These are phyloP conservation scores for Boletus patriciae DNA, from an alignment of 768 basidiomycete species.

Conservation along the genomic window DNA sequence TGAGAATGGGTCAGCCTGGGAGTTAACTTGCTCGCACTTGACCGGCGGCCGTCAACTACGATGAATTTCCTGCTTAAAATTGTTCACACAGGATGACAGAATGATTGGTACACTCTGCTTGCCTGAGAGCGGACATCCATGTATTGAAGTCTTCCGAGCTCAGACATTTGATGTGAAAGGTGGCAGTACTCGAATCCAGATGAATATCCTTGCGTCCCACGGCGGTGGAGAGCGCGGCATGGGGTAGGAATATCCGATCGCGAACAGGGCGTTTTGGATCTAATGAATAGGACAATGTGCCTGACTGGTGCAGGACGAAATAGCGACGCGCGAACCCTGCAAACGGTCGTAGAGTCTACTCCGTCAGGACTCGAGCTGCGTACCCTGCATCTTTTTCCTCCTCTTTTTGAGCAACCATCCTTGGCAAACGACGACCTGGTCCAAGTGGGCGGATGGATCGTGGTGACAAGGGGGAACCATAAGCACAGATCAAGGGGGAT, in stretches of 20 bases:
- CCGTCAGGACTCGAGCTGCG: conserved; percentile 4
- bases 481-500: neutral
- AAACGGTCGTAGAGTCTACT: neutral
- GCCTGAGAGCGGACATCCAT: conserved; percentile 81
- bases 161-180: conserved; percentile 83
- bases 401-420: conserved; percentile 89
- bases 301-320: conserved; percentile 67
- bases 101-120: conserved; percentile 14
- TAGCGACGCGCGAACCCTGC: conserved; percentile 84
- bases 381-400: conserved; percentile 86
- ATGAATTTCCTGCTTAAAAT: conserved; percentile 55
- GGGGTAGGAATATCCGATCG: conserved; percentile 63
- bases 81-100: conserved; percentile 19
- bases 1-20: conserved; percentile 45
- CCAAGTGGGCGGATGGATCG: conserved; percentile 3
- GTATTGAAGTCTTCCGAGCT: conserved; percentile 63
- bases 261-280: conserved; percentile 69
- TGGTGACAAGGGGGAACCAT: conserved; percentile 15
- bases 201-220: conserved; percentile 78
- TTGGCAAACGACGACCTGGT: conserved; percentile 45
- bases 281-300: conserved; percentile 72
- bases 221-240: conserved; percentile 76
- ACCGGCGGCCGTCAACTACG: conserved; percentile 39
- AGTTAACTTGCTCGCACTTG: conserved; percentile 37
- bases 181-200: conserved; percentile 71